Evolutionary conservation across 2,329 filamentous ascomycete genomes (phyloP), one percentile per base, ranked within the genome.

Genomic region (Cordyceps militaris): DNA sequence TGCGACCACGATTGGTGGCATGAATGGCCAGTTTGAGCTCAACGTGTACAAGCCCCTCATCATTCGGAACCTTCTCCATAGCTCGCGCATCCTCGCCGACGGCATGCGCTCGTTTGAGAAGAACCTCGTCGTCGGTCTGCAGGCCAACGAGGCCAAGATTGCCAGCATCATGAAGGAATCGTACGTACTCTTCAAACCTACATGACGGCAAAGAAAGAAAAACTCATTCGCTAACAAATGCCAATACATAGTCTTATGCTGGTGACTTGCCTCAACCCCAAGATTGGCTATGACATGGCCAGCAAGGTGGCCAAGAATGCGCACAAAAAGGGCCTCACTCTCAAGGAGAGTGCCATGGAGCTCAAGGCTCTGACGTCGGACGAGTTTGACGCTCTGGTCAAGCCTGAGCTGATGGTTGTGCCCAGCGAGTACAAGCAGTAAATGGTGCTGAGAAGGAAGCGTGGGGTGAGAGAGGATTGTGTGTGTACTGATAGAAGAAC

Each of bases 21-120:
- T 95, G 79, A 96, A 94, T 78, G 94, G 94, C 64, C 95, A 97
- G 78, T 99, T 99, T 67, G 94, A 97, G 77, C 84, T 99, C 65
- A 99, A 97, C 76, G 94, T 97, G 57, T 99, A 96, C 85, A 97
- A 97, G 82, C 94, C 94, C 44, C 84, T 97, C 59, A 83, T 99
- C 72, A 97, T 97, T 75, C 84, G 88, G 74, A 97, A 97, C 78
- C 79, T 97, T 64, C 82, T 99, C 40, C 94, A 97, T 82, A 96
- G 91, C 78, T 81, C 87, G 58, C 85, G 93, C 63, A 85, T 99
- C 61, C 79, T 99, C 58, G 81, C 90, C 36, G 94, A 99, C 69
- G 90, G 89, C 67, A 97, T 97, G 92, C 83, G 82, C 68, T 95
- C 90, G 63, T 97, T 99, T 71, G 90, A 96, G 79, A 89, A 90